phyloP scores from a whole-genome alignment of 176 grass and related monocot species.

The Paspalum vaginatum region DNA sequence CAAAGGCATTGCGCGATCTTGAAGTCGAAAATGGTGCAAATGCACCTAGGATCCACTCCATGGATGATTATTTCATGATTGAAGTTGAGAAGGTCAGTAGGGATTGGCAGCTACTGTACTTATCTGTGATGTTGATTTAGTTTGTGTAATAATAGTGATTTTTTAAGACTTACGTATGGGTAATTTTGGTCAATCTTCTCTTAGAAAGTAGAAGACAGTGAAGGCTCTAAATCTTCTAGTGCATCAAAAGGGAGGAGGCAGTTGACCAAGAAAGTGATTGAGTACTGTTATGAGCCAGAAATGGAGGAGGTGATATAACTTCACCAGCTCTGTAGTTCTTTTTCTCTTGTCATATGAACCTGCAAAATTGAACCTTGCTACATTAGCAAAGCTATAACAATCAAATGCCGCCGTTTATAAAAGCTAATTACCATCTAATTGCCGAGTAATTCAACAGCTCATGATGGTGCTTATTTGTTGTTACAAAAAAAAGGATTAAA shows the following conservation, averaged over 20 bases:
- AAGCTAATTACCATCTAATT: background rate
- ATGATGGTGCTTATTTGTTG: background rate
- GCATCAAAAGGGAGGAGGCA: constrained; percentile 76
- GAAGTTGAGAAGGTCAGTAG: constrained; percentile 93
- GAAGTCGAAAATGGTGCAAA: constrained; percentile 90
- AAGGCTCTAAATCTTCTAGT: constrained; percentile 70
- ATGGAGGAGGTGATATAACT: constrained; percentile 88
- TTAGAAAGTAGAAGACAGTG: constrained; percentile 68
- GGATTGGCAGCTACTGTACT: background rate
- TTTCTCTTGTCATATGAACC: background rate
- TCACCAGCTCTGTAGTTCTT: constrained; percentile 34
- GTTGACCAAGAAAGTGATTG: constrained; percentile 92
- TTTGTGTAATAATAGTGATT: constrained; percentile 19
- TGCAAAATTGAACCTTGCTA: constrained; percentile 8
- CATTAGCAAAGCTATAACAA: background rate
- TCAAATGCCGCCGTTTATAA: constrained; percentile 1
- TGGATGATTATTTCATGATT: constrained; percentile 99
- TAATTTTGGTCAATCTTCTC: constrained; percentile 29
- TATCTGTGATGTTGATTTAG: background rate
- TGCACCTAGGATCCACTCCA: constrained; percentile 95
- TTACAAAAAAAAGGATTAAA: constrained; percentile 19
- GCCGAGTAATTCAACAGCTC: background rate
- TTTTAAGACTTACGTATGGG: constrained; percentile 13
- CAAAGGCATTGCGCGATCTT: constrained; percentile 85
- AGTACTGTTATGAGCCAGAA: constrained; percentile 97